Base-by-base conservation (phyloP, 768 basidiomycete genomes). In the Rhizopogon sp. region DNA sequence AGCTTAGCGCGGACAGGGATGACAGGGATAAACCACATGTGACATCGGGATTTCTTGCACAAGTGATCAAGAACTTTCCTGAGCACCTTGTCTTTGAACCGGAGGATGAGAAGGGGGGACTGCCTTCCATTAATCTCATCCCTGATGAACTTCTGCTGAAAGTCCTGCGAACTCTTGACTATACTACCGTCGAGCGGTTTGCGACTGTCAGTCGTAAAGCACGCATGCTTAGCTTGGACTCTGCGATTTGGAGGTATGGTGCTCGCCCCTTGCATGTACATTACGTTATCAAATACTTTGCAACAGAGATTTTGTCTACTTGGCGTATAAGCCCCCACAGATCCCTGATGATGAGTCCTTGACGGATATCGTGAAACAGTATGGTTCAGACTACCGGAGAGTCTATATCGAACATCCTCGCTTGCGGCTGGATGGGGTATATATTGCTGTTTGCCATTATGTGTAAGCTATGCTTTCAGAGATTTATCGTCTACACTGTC, bases 371-470 rank as follows among this genome's bases (percentile, higher is more conserved):
- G 72, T 83, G 11, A 69, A 76, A 20, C 70, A 69, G n/a, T 84
- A 83, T 66, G 65, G 69, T 46, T 78, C 73, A 47, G 83, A 91
- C 66, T 93, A 83, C 71, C 80, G 94, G 39, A 84, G 84, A 17
- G 71, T 89, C 8, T 91, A 82, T 66, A 80, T 96, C 42, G 88
- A 93, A 68, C 88, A 92, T 55, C 92, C 93, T 13, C 81, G 94
- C 45, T 68, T 96, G 46, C 83, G 94, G 39, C 66, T 87, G 58
- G 94, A 96, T 57, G 94, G 94, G 2, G 85, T 93, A 9, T 96
- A 96, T 66, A 94, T 97, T 50, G 86, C 91, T 20, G 88, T 90
- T 17, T 95, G 93, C 64, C 93, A 93, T 68, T 96, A 91, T 61
- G 74, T 87, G 89, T 90, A 67, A 57, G 83, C 54, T 20, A 69